These are phyloP conservation scores for Hypoxylon sp. DNA, from an alignment of 2,329 filamentous ascomycete species.

Conservation along the genomic window DNA sequence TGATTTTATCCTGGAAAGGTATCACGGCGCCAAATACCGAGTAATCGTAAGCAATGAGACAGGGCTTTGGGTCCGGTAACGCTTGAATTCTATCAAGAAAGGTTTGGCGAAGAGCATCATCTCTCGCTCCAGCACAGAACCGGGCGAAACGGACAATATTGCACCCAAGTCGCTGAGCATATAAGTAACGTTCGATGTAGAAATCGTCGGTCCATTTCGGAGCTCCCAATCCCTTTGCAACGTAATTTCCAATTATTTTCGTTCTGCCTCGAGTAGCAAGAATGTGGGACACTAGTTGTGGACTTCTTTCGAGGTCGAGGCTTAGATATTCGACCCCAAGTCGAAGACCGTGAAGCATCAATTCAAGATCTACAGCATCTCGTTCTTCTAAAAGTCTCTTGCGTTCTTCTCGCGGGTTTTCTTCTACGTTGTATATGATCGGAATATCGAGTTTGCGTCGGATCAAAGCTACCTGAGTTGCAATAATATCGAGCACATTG, in stretches of 20 bases:
- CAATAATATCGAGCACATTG: constrained; percentile 63
- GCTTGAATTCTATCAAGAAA: constrained; percentile 64
- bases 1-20: constrained; percentile 60
- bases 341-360: constrained; percentile 74
- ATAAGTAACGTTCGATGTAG: constrained; percentile 67
- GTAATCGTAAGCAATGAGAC: constrained; percentile 63
- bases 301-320: constrained; percentile 70
- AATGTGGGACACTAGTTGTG: constrained; percentile 62
- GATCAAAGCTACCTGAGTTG: constrained; percentile 68
- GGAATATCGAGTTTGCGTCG: constrained; percentile 68
- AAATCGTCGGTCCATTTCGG: constrained; percentile 68
- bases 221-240: constrained; percentile 60
- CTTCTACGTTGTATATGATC: constrained; percentile 70
- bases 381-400: constrained; percentile 56
- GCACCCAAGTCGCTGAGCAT: constrained; percentile 68
- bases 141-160: constrained; percentile 73
- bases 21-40: constrained; percentile 59
- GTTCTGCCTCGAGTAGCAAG: constrained; percentile 67
- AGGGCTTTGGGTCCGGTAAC: constrained; percentile 62
- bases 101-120: constrained; percentile 61
- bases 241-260: constrained; percentile 72
- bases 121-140: constrained; percentile 68
- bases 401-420: constrained; percentile 60
- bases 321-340: constrained; percentile 75
- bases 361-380: constrained; percentile 64